Base-by-base conservation (phyloP, 2,329 filamentous ascomycete species). In the Colletotrichum theobromicola region DNA sequence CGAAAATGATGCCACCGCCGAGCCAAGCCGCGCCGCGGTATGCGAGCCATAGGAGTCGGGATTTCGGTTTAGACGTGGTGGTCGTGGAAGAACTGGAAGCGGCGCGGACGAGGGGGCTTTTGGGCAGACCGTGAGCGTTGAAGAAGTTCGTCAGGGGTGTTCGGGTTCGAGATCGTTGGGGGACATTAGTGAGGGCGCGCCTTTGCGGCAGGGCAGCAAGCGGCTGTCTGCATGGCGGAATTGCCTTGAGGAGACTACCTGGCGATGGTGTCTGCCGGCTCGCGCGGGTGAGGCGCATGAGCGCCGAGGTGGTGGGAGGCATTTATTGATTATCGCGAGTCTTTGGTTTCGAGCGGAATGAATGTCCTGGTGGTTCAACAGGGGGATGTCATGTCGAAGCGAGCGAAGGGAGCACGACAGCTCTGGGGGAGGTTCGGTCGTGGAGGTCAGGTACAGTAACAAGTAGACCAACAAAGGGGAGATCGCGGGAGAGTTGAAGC, bases 1-100 rank as follows among this genome's bases (percentile, higher is more conserved):
- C 83, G 65, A 96, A 88, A 9, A 93, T 87, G 46, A 97, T 89
- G 64, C 96, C 94, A 73, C 94, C 92, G 50, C 97, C 97, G 26
- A 95, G 84, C 79, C 90, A 90, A 4, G 94, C 92, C 37, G 95
- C 93, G 35, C 90, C 88, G 78, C 94, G 90, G 81, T 94, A 95
- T 60, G 91, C 83, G 79, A 94, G 92, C 80, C 89, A 90, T 71
- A 90, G 80, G 5, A 88, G 64, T 75, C 84, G 82, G 18, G 88
- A 90, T 60, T 37, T 84, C 84, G 63, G 82, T 78, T 77, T 90
- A 2, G 42, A 21, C 0, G n/a, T 50, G 0, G 42, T 87, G 8
- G 88, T 88, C 5, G 90, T 83, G 18, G 89, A 13, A 57, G 50
- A 26, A 28, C 90, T 90, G 0, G 90, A 92, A 21, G 91, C 79